These are phyloP conservation scores for Bryoglossum gracile DNA, from an alignment of 495 filamentous ascomycete genomes.

Conservation along the genomic window DNA sequence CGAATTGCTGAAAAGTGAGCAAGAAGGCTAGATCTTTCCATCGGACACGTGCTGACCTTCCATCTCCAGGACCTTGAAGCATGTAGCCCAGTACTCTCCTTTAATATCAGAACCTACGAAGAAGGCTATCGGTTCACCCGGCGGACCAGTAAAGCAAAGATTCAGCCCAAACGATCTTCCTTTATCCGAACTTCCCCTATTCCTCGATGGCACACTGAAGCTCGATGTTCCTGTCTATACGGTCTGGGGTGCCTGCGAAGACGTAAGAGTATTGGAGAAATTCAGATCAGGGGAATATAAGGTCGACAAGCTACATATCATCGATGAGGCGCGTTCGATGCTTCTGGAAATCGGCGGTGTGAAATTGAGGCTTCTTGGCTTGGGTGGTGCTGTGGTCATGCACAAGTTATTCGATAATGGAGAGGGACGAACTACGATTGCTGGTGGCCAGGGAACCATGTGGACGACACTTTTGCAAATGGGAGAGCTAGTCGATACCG, in stretches of 20 bases:
- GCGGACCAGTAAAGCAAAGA: slow-evolving; percentile 72
- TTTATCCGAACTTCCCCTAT: slow-evolving; percentile 87
- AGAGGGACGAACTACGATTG: slow-evolving; percentile 95
- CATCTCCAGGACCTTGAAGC: slow-evolving; percentile 75
- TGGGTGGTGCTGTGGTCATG: slow-evolving; percentile 98
- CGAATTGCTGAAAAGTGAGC: slow-evolving; percentile 97
- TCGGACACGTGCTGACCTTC: slow-evolving; percentile 28
- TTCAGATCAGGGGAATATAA: slow-evolving; percentile 98
- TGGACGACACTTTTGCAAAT: slow-evolving; percentile 98
- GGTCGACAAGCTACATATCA: slow-evolving; percentile 93
- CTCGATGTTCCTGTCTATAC: slow-evolving; percentile 97
- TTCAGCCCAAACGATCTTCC: slow-evolving; percentile 74
- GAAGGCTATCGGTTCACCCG: slow-evolving; percentile 59
- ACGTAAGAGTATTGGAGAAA: slow-evolving; percentile 96
- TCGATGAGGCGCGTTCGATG: slow-evolving; percentile 94
- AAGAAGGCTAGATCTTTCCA: slow-evolving; percentile 4
- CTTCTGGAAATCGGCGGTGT: slow-evolving; percentile 91
- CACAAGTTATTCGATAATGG: slow-evolving; percentile 99
- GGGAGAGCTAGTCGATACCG: slow-evolving; percentile 97
- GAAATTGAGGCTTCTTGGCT: slow-evolving; percentile 86
- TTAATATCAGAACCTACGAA: slow-evolving; percentile 82
- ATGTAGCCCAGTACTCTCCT: slow-evolving; percentile 97
- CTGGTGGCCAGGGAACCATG: slow-evolving; percentile 98
- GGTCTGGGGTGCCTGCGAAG: slow-evolving; percentile 98
- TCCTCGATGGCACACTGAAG: slow-evolving; percentile 79